phyloP scores from a whole-genome alignment of 148 eudicot genomes.

The Rhododendron simsii region DNA sequence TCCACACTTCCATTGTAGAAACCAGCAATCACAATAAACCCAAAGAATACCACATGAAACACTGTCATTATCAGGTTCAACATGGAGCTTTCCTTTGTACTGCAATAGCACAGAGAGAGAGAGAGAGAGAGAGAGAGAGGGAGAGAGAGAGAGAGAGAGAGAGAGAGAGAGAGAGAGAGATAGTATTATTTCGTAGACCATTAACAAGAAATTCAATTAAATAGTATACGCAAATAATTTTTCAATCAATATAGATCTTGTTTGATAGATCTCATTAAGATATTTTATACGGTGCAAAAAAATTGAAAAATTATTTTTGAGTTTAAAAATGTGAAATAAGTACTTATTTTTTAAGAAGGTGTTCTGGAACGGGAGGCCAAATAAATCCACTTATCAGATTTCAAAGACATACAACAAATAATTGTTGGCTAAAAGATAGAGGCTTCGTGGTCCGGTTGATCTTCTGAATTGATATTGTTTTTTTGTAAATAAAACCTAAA shows the following conservation, averaged over 20 bases:
- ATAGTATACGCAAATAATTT: too few relatives aligned
- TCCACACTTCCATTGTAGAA: constrained; percentile 52
- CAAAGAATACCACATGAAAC: constrained; percentile 63
- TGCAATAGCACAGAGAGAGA: constrained; percentile 23
- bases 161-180: too few relatives aligned
- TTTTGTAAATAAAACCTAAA: background rate
- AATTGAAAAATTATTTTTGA: too few relatives aligned
- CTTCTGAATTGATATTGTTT: background rate
- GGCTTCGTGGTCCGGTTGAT: background rate
- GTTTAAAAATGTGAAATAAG: too few relatives aligned
- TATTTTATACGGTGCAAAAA: too few relatives aligned
- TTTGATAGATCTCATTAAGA: too few relatives aligned
- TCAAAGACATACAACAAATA: background rate
- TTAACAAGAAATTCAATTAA: too few relatives aligned
- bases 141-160: too few relatives aligned
- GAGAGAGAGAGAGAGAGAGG: too few relatives aligned
- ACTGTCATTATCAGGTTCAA: constrained; percentile 65
- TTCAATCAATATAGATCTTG: too few relatives aligned
- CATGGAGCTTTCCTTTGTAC: constrained; percentile 73
- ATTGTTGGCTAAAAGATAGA: background rate
- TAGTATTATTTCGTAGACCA: too few relatives aligned
- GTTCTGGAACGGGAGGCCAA: background rate
- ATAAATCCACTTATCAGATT: background rate
- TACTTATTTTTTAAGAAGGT: too few relatives aligned
- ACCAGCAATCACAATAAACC: constrained; percentile 60